Evolutionary conservation across 2,329 filamentous ascomycete species (phyloP).

Genomic region (Calonectria pseudoturangicola): DNA sequence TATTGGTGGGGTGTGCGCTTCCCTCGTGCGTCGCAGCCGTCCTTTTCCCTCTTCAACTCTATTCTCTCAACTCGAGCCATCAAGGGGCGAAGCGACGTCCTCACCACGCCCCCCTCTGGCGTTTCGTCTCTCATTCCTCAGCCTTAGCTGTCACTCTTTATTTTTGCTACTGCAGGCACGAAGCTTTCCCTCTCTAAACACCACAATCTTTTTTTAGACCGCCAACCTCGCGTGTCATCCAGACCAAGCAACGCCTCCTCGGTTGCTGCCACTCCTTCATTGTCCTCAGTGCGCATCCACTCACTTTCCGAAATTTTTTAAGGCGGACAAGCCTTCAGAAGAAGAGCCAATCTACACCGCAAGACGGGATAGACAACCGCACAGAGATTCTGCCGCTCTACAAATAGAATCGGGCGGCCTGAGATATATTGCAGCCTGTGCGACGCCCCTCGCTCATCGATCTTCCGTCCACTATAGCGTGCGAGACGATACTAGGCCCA

Average conservation of each 20-base stretch:
- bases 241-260: slow-evolving; percentile 12
- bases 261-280: slow-evolving; percentile 1
- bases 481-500: slow-evolving; percentile 26
- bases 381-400: slow-evolving; percentile 15
- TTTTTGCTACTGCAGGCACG: slow-evolving; percentile 35
- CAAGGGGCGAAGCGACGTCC: slow-evolving; percentile 14
- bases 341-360: background rate
- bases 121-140: slow-evolving; percentile 39
- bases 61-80: slow-evolving; percentile 32
- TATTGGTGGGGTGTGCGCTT: slow-evolving; percentile 32
- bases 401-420: slow-evolving; percentile 23
- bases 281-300: background rate
- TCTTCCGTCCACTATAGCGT: slow-evolving; percentile 32
- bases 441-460: slow-evolving; percentile 20
- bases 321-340: background rate
- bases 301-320: background rate
- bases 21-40: slow-evolving; percentile 24
- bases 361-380: background rate
- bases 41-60: slow-evolving; percentile 32
- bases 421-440: slow-evolving; percentile 26
- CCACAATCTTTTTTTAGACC: slow-evolving; percentile 13
- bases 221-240: slow-evolving; percentile 18
- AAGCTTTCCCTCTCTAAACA: slow-evolving; percentile 44
- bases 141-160: slow-evolving; percentile 35
- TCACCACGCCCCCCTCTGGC: slow-evolving; percentile 45